Percentiles rank a stretch among this genome's conserved stretches.
Conservation (phyloP, 1,139 yeast genomes). For the Magnusiomyces ingens region DNA sequence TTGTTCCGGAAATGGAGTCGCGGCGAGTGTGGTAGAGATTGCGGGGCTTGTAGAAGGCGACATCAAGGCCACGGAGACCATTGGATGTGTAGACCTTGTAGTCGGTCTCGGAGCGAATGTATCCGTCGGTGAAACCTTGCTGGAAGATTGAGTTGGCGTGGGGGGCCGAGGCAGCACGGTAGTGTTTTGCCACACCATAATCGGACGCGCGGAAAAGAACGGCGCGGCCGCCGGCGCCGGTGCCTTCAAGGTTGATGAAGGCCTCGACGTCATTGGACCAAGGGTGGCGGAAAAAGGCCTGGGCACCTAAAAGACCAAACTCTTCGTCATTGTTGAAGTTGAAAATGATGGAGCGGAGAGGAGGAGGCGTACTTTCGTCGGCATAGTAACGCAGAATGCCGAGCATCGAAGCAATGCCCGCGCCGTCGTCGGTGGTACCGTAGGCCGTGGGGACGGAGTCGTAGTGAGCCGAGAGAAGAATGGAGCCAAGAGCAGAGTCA, state of each 20-base stretch:
- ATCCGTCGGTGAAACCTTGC: constrained; percentile 70
- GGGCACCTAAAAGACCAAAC: constrained; percentile 81
- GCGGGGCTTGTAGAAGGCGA: constrained; percentile 69
- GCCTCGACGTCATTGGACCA: constrained; percentile 61
- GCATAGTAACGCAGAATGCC: constrained; percentile 56
- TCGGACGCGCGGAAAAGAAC: constrained; percentile 80
- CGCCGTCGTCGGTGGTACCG: constrained; percentile 92
- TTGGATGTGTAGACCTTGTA: constrained; percentile 60
- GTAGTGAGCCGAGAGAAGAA: constrained; percentile 76
- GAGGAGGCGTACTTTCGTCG: constrained; percentile 40
- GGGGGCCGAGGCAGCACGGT: constrained; percentile 45
- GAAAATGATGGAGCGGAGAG: constrained; percentile 65
- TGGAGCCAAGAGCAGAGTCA: constrained; percentile 50
- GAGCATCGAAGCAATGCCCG: constrained; percentile 79
- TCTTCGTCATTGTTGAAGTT: constrained; percentile 90
- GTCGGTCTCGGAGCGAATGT: constrained; percentile 78
- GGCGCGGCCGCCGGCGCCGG: constrained; percentile 91
- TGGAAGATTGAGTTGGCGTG: constrained; percentile 75
- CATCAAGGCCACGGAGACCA: constrained; percentile 79
- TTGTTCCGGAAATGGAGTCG: constrained; percentile 61
- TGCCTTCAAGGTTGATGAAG: constrained; percentile 87
- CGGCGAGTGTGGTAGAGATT: constrained; percentile 72
- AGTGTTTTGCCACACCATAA: constrained; percentile 59
- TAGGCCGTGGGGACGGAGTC: constrained; percentile 84
- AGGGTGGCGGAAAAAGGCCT: constrained; percentile 63